A percentile compares a stretch with the other conserved stretches of the same genome.
phyloP scores from a whole-genome alignment of 768 basidiomycete genomes.

The Solioccasus polychromus region DNA sequence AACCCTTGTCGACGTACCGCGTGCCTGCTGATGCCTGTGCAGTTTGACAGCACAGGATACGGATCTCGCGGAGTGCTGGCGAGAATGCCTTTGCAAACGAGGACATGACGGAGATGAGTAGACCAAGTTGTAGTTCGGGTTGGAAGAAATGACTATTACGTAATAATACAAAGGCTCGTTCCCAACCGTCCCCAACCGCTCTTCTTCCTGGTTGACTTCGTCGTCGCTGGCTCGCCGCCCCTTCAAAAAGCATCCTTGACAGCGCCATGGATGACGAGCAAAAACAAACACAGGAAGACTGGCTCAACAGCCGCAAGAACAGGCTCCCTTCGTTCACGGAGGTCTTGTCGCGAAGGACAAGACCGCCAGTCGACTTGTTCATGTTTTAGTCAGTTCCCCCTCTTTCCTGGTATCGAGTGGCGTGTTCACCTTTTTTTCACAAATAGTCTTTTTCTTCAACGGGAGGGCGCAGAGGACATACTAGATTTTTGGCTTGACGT shows the following conservation, averaged over 20 bases:
- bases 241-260: neutral
- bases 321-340: constrained; percentile 87
- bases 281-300: constrained; percentile 61
- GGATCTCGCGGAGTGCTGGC: constrained; percentile 76
- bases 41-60: constrained; percentile 77
- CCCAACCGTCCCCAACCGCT: constrained; percentile 10
- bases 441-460: constrained; percentile 85
- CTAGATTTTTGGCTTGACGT: constrained; percentile 99
- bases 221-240: constrained; percentile 6
- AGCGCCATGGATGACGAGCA: constrained; percentile 54
- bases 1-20: constrained; percentile 46
- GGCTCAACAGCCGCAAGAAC: constrained; percentile 66
- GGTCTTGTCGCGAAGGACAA: constrained; percentile 85
- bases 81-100: constrained; percentile 71
- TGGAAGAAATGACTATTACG: constrained; percentile 19
- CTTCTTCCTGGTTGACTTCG: constrained; percentile 20
- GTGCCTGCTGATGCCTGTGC: constrained; percentile 75
- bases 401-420: neutral
- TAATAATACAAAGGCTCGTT: constrained; percentile 19
- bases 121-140: neutral
- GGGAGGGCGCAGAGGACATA: constrained; percentile 94
- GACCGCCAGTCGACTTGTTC: constrained; percentile 96
- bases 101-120: constrained; percentile 43
- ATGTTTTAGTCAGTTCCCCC: constrained; percentile 87
- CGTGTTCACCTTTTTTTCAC: constrained; percentile 7